Conservation (phyloP, 2,329 filamentous ascomycete genomes). For the Remersonia thermophila region DNA sequence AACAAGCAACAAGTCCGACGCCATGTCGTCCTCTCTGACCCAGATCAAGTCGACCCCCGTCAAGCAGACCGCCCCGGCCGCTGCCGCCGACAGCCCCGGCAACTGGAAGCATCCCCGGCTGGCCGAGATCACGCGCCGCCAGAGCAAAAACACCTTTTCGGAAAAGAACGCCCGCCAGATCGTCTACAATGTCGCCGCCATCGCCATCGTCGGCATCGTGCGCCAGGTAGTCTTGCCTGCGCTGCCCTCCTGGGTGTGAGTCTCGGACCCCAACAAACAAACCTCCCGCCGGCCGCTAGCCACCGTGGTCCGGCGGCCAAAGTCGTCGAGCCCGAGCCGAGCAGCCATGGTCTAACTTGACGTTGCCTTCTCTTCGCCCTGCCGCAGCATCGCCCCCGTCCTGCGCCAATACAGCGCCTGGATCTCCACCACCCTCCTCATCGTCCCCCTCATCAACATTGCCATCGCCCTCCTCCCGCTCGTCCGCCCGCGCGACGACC, state of each 20-base stretch:
- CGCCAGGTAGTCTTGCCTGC: slow-evolving; percentile 26
- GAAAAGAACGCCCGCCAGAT: slow-evolving; percentile 63
- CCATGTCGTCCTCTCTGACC: slow-evolving; percentile 22
- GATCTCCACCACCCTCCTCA: slow-evolving; percentile 36
- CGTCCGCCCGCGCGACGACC: slow-evolving; percentile 57
- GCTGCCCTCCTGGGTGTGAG: slow-evolving; percentile 29
- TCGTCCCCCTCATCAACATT: slow-evolving; percentile 59
- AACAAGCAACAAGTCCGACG: too few relatives aligned
- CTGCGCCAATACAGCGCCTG: slow-evolving; percentile 29
- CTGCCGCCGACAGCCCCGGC: slow-evolving; percentile 51
- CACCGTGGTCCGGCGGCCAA: too few relatives aligned
- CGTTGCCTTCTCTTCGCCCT: too few relatives aligned
- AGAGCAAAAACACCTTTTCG: slow-evolving; percentile 66
- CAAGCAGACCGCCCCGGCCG: slow-evolving; percentile 18
- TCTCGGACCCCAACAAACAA: background rate
- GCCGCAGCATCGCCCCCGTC: slow-evolving; percentile 18
- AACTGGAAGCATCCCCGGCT: slow-evolving; percentile 86
- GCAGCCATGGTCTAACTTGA: too few relatives aligned
- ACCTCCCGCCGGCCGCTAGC: too few relatives aligned
- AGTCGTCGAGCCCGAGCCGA: too few relatives aligned
- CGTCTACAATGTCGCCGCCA: slow-evolving; percentile 49
- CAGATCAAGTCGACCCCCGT: slow-evolving; percentile 15
- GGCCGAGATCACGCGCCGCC: slow-evolving; percentile 72
- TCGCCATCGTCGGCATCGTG: slow-evolving; percentile 21
- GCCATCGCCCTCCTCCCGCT: slow-evolving; percentile 58